Evolutionary conservation across 1,284 basidiomycete genomes (phyloP), one percentile per base, ranked within the genome.

Genomic region (Irpex sp.): DNA sequence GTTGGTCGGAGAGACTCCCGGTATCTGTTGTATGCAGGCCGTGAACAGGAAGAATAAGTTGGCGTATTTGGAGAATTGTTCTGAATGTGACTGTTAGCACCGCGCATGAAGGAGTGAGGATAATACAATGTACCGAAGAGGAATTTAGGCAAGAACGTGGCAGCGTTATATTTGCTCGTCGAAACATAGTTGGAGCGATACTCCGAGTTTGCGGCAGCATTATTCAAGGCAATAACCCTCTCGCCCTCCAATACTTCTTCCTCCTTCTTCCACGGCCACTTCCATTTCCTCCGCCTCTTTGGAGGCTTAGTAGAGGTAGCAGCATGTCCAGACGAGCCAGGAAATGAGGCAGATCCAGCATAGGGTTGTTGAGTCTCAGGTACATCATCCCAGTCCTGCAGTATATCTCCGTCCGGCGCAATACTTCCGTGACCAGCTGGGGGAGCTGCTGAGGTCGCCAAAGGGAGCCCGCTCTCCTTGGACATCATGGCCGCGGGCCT

Each of bases 1-100:
- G 71, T 98, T 97, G 3, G 97, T 99, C 7, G 97, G 97, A 2
- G 97, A 99, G 5, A 99, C 97, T 69, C 88, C 93, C 8, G 97
- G 97, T 68, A 99, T 96, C 80, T 99, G 97, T 76, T 99, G 97
- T 62, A 99, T 98, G 76, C 88, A 93, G 31, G 96, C 96, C 44
- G 97, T 99, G 82, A 99, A 99, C 65, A 99, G 82, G 85, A 99
- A 99, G 83, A 99, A 99, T 65, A 99, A 66, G 76, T 99, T 99
- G 70, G 97, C 97, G 74, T 61, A 61, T 48, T 97, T 97, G 67
- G 93, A 95, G 82, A 98, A 97, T 88, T 98, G 96, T 76, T 98
- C 96, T 91, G 51, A n/a, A 2, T 37, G 11, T 19, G 44, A 34
- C 36, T 17, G 26, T 57, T 26, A 44, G 49, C 21, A 49, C 47